Evolutionary conservation across 129 eudicot genomes (phyloP), one percentile per base, ranked within the genome.

Genomic region (Flaveria robusta): DNA sequence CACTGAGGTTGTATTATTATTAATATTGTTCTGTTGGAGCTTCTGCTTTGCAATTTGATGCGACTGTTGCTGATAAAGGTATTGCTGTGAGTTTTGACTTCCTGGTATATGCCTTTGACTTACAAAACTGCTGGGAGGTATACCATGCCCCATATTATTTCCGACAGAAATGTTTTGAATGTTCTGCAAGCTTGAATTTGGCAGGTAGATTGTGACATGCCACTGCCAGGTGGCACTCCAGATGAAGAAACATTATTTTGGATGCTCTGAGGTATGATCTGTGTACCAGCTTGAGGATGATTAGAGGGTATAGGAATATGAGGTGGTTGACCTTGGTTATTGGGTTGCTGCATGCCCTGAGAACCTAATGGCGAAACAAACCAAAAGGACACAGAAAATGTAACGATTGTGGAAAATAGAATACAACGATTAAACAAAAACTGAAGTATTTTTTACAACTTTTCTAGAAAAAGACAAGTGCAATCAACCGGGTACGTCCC

Each of bases 71-170:
- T 80, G 91, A 29, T 83, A 63, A 63, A 27, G 68, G 31, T 63
- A 63, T 14, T 63, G 90, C 83, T 90, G 96, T 74, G 84, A 71
- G 92, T 79, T 86, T 77, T 89, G 96, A 77, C 99, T 83, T 58
- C 87, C 96, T 4, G 74, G 86, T 72, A 85, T 86, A 78, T 83
- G 92, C 66, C 96, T 89, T 85, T 91, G 98, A 84, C 75, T 87
- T 18, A 92, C 82, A 70, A 86, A 88, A 31, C 74, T 82, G 85
- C 81, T 86, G 42, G 92, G 51, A 15, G 68, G 65, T 58, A 58
- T 58, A 22, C 65, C 65, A 58, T 23, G 31, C 34, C 88, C 97
- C 89, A 93, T 69, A 24, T 96, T 72, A 64, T 77, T 86, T 64
- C 93, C 96, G 47, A 87, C 88, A 47, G 96, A 71, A 43, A 90